Evolutionary conservation across 805 yeast species (phyloP).

Genomic region (Trichomonascus vanleenenianus): DNA sequence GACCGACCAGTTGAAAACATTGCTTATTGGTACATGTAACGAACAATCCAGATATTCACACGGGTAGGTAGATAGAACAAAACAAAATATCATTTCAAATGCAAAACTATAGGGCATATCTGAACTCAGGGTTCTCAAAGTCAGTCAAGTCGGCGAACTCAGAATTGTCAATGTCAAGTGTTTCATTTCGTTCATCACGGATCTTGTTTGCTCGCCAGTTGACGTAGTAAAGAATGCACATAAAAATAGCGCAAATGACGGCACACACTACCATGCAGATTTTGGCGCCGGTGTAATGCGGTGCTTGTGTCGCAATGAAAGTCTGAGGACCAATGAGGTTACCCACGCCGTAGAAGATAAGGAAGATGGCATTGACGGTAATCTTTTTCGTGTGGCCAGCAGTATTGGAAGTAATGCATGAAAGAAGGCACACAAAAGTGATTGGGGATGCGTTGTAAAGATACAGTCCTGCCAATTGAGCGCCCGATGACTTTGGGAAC

Average conservation of each 20-base stretch:
- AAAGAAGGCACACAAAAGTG: conserved; percentile 33
- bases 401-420: conserved; percentile 39
- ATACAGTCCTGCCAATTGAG: conserved; percentile 35
- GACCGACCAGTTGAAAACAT: no score
- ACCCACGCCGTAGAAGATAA: conserved; percentile 61
- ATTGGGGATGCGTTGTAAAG: conserved; percentile 28
- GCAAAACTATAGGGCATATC: conserved; percentile 9
- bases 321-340: conserved; percentile 70
- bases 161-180: conserved; percentile 6
- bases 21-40: no score
- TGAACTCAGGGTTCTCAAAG: conserved; percentile 40
- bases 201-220: conserved; percentile 9
- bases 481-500: conserved; percentile 29
- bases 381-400: conserved; percentile 73
- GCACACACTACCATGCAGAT: conserved; percentile 47
- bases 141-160: conserved; percentile 40
- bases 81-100: not conserved
- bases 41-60: no score
- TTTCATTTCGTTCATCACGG: conserved; percentile 2
- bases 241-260: conserved; percentile 35
- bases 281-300: conserved; percentile 47
- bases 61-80: no score
- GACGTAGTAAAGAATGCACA: conserved; percentile 21
- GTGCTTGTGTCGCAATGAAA: conserved; percentile 49
- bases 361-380: conserved; percentile 47